phyloP scores from a whole-genome alignment of 2,329 filamentous ascomycete genomes.

The Zymoseptoria crescenta region DNA sequence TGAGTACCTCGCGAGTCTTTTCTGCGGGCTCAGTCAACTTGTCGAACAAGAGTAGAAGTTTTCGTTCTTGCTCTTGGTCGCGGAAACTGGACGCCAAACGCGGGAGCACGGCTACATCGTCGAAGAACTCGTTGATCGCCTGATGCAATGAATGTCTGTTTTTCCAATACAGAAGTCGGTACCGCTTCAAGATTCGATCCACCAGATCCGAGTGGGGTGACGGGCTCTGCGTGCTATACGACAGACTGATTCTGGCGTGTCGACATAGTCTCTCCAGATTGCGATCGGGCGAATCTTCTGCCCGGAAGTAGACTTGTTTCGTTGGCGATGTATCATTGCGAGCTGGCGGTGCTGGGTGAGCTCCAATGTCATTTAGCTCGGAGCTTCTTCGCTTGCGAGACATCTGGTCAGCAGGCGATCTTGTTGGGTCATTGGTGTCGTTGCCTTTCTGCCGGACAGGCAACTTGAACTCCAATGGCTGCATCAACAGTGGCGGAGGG shows the following conservation, averaged over 20 bases:
- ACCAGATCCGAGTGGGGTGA: background rate
- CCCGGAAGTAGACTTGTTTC: background rate
- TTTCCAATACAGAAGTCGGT: constrained; percentile 7
- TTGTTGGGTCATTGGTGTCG: background rate
- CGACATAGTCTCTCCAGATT: constrained; percentile 3
- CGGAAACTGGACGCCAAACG: background rate
- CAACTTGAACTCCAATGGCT: background rate
- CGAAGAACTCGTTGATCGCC: constrained; percentile 1
- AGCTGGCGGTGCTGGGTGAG: background rate
- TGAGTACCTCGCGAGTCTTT: background rate
- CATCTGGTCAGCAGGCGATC: background rate
- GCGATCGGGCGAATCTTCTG: background rate
- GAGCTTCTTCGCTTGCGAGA: background rate
- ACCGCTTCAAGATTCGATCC: background rate
- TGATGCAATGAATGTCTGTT: background rate
- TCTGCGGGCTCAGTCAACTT: background rate
- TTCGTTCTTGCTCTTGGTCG: background rate
- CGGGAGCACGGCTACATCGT: background rate
- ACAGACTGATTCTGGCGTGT: background rate
- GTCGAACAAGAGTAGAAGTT: background rate
- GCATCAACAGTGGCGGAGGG: background rate
- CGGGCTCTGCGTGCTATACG: background rate
- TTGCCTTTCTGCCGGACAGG: background rate
- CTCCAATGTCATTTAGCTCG: background rate
- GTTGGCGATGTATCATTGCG: background rate